Conservation (phyloP, 2,329 filamentous ascomycete species). For the Dendryphion nanum region DNA sequence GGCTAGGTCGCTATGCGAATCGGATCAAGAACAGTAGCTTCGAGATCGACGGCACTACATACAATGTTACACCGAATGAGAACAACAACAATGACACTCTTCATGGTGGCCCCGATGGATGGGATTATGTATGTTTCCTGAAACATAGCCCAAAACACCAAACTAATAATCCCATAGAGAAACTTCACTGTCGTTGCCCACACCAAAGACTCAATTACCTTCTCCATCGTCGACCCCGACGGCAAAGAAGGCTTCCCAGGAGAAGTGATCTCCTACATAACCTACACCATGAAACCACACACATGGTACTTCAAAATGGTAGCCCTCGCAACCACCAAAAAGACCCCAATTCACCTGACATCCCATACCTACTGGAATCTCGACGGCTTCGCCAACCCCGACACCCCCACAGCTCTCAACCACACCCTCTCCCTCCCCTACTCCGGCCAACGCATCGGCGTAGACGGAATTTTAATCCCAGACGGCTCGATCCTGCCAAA, state of each 20-base stretch:
- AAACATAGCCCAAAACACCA: neutral
- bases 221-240: slow-evolving; percentile 70
- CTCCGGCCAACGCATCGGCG: slow-evolving; percentile 65
- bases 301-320: slow-evolving; percentile 74
- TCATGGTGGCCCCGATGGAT: slow-evolving; percentile 69
- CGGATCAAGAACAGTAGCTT: slow-evolving; percentile 77
- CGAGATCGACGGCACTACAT: slow-evolving; percentile 61
- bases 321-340: slow-evolving; percentile 68
- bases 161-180: slow-evolving; percentile 40
- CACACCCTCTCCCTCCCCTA: slow-evolving; percentile 73
- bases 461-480: slow-evolving; percentile 56
- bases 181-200: slow-evolving; percentile 76
- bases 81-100: slow-evolving; percentile 57
- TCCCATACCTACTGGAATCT: slow-evolving; percentile 80
- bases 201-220: slow-evolving; percentile 67
- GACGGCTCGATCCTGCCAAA: slow-evolving; percentile 66
- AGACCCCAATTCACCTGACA: slow-evolving; percentile 80
- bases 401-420: slow-evolving; percentile 64
- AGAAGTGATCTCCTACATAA: slow-evolving; percentile 71
- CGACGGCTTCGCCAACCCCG: slow-evolving; percentile 73
- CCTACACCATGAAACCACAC: slow-evolving; percentile 66
- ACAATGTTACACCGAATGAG: slow-evolving; percentile 61
- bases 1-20: slow-evolving; percentile 66
- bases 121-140: slow-evolving; percentile 58
- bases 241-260: slow-evolving; percentile 77